Conservation (phyloP, 2,329 filamentous ascomycete genomes). For the Delphinella strobiligena region DNA sequence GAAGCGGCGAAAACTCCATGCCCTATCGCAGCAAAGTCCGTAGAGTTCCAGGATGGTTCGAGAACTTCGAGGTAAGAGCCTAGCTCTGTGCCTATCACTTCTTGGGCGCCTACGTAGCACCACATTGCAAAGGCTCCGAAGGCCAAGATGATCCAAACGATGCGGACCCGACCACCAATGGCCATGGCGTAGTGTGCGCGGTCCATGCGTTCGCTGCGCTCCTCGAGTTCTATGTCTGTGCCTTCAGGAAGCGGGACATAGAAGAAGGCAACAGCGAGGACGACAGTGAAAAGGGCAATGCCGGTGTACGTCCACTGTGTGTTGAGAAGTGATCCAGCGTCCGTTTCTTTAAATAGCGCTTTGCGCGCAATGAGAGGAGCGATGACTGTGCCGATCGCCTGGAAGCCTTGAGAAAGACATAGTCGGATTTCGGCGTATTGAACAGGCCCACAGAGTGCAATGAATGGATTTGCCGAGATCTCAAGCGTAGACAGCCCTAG, state of each 20-base stretch:
- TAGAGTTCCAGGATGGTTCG: constrained; percentile 23
- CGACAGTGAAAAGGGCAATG: constrained; percentile 48
- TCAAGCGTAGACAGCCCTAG: constrained; percentile 49
- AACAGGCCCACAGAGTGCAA: constrained; percentile 47
- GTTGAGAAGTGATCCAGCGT: constrained; percentile 42
- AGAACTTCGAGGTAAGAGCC: constrained; percentile 30
- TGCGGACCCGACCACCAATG: constrained; percentile 25
- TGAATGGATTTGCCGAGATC: constrained; percentile 50
- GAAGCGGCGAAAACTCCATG: constrained; percentile 47
- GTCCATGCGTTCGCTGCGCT: constrained; percentile 39
- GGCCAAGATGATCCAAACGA: constrained; percentile 45
- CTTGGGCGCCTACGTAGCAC: constrained; percentile 50
- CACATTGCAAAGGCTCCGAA: constrained; percentile 44
- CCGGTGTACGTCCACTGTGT: constrained; percentile 56
- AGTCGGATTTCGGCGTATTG: constrained; percentile 49
- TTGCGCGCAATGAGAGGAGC: constrained; percentile 48
- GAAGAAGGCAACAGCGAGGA: constrained; percentile 47
- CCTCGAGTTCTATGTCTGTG: constrained; percentile 47
- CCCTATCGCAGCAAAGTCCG: constrained; percentile 39
- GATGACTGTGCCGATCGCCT: constrained; percentile 47
- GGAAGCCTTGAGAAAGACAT: constrained; percentile 49
- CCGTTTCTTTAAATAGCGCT: constrained; percentile 41
- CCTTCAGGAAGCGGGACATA: constrained; percentile 52
- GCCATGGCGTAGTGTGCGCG: constrained; percentile 34
- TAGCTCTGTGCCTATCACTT: constrained; percentile 40